These are phyloP conservation scores for Keithomyces neogunnii DNA, from an alignment of 2,329 filamentous ascomycete genomes.

Conservation along the genomic window DNA sequence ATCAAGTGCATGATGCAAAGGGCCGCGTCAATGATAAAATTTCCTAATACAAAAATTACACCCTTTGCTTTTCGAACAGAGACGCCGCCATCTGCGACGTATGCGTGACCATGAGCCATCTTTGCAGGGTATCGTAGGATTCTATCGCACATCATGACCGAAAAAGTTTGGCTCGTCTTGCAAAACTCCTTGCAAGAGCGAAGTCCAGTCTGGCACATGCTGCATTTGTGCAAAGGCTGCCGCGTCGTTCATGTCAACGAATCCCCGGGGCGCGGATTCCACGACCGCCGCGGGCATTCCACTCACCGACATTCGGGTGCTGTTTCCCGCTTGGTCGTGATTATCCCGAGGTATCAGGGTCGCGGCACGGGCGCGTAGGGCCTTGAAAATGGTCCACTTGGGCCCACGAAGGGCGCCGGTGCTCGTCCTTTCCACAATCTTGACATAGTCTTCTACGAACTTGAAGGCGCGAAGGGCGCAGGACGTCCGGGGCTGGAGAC, in stretches of 20 bases:
- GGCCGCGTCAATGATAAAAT: too few relatives aligned
- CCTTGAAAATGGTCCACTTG: conserved; percentile 23
- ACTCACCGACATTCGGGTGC: background rate
- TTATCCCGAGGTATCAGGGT: conserved; percentile 12
- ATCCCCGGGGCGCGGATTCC: background rate
- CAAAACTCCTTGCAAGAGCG: conserved; percentile 20
- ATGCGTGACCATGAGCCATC: background rate
- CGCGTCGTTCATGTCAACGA: conserved; percentile 1
- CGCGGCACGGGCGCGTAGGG: conserved; percentile 21
- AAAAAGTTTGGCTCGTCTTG: conserved; percentile 15
- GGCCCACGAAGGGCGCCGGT: conserved; percentile 8
- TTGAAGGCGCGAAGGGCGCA: conserved; percentile 22
- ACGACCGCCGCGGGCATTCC: background rate
- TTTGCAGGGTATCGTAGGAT: background rate
- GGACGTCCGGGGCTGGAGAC: conserved; percentile 25
- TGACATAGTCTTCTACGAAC: conserved; percentile 10
- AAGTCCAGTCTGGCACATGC: conserved; percentile 18
- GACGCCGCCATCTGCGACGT: background rate
- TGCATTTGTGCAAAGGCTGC: conserved; percentile 6
- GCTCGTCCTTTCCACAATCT: background rate
- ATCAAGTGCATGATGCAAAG: too few relatives aligned
- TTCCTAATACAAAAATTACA: too few relatives aligned
- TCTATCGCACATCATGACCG: conserved; percentile 7
- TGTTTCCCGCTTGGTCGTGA: background rate
- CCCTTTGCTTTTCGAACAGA: background rate